Evolutionary conservation across 108 stramenopile species (phyloP).

Genomic region (Skeletonema costatum): DNA sequence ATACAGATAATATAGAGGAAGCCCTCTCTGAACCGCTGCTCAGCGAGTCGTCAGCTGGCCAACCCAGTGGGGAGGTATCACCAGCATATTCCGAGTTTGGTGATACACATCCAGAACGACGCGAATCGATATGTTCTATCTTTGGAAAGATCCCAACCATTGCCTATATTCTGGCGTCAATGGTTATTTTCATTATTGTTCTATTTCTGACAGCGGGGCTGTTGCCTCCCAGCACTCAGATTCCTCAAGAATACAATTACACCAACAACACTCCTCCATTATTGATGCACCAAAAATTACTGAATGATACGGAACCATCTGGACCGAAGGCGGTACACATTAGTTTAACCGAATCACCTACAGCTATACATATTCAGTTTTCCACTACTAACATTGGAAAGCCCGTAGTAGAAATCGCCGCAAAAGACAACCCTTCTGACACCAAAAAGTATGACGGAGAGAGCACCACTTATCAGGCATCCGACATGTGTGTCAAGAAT

Average conservation of each 20-base stretch:
- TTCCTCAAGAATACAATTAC: not conserved
- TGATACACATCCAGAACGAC: not conserved
- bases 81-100: not conserved
- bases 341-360: conserved; percentile 31
- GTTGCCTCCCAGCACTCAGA: not conserved
- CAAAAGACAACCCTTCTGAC: not conserved
- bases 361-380: conserved; percentile 60
- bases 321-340: conserved; percentile 62
- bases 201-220: not conserved
- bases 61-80: not conserved
- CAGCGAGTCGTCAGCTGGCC: not conserved
- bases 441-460: conserved; percentile 10
- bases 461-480: conserved; percentile 60
- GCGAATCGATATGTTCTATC: not conserved
- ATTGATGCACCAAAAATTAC: not conserved
- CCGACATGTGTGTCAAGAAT: conserved; percentile 72
- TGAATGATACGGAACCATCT: not conserved
- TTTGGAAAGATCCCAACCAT: not conserved
- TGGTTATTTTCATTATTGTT: not conserved
- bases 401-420: conserved; percentile 45
- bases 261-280: not conserved
- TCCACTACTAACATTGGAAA: conserved; percentile 55
- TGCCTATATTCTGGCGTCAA: not conserved
- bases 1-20: not conserved
- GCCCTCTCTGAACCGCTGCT: not conserved